These are phyloP conservation scores for Brassica hybrid DNA, from an alignment of 441 rosid genomes.

Conservation along the genomic window DNA sequence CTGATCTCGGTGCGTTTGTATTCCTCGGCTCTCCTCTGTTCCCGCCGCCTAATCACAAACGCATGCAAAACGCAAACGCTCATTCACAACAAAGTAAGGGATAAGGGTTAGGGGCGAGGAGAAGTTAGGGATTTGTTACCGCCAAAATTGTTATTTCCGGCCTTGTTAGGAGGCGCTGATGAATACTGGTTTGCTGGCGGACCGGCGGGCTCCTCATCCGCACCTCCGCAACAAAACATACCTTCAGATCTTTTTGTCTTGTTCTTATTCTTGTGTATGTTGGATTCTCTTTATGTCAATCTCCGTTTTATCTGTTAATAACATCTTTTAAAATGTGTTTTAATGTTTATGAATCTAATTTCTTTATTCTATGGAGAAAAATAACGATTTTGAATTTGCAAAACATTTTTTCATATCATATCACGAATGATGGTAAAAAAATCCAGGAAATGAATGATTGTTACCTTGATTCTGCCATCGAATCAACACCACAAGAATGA, in stretches of 20 bases:
- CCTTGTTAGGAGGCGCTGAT: constrained; percentile 70
- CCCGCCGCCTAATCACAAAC: constrained; percentile 59
- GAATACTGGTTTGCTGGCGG: constrained; percentile 69
- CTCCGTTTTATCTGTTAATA: constrained; percentile 32
- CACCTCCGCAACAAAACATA: constrained; percentile 90
- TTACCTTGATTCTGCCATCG: constrained; percentile 26
- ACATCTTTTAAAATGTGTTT: constrained; percentile 28
- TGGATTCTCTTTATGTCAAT: constrained; percentile 4
- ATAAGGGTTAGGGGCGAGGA: neutral
- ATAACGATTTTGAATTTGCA: neutral
- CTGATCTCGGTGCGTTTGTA: constrained; percentile 54
- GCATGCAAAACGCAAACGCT: constrained; percentile 12
- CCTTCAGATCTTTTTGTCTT: constrained; percentile 20
- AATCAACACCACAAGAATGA: neutral
- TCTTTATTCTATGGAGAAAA: neutral
- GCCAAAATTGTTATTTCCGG: constrained; percentile 53
- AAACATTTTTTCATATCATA: constrained; percentile 2
- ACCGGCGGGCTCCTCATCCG: constrained; percentile 74
- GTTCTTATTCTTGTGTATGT: too few relatives aligned
- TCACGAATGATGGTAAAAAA: neutral
- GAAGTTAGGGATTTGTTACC: constrained; percentile 37
- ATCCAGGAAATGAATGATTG: neutral
- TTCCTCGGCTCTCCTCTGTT: constrained; percentile 77
- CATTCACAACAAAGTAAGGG: neutral
- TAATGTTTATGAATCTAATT: neutral